Percentiles rank a stretch among this genome's conserved stretches.
phyloP scores from a whole-genome alignment of 768 basidiomycete genomes.

The Termitomyces sp. region DNA sequence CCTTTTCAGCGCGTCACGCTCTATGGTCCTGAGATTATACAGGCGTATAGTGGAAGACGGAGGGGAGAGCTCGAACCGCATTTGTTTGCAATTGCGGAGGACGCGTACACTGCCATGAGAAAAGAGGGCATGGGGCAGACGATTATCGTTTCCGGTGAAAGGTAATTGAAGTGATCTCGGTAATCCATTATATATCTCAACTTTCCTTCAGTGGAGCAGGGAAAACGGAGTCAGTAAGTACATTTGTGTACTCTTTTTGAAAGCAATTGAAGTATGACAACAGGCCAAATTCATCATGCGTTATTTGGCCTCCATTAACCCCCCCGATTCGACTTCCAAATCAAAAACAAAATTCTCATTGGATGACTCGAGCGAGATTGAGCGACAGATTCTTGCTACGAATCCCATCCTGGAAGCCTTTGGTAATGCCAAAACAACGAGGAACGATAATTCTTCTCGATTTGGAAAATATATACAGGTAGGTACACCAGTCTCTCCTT shows the following conservation, averaged over 20 bases:
- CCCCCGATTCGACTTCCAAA: slow-evolving; percentile 59
- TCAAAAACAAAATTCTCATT: slow-evolving; percentile 67
- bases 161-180: slow-evolving; percentile 43
- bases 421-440: slow-evolving; percentile 98
- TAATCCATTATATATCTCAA: slow-evolving; percentile 15
- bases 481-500: slow-evolving; percentile 16
- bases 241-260: not conserved
- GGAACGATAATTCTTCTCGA: slow-evolving; percentile 98
- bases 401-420: slow-evolving; percentile 99
- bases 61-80: slow-evolving; percentile 97
- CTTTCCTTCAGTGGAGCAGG: slow-evolving; percentile 81
- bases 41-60: slow-evolving; percentile 89
- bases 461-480: slow-evolving; percentile 99
- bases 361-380: slow-evolving; percentile 91
- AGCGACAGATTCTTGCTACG: slow-evolving; percentile 96
- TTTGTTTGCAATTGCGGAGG: slow-evolving; percentile 98
- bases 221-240: slow-evolving; percentile 89
- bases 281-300: slow-evolving; percentile 99
- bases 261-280: slow-evolving; percentile 5
- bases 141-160: slow-evolving; percentile 98
- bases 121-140: slow-evolving; percentile 94
- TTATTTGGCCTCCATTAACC: slow-evolving; percentile 97
- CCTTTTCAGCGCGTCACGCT: slow-evolving; percentile 97
- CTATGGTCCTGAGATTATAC: slow-evolving; percentile 96
- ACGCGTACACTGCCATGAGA: slow-evolving; percentile 97